These are phyloP conservation scores for Alisma plantagoaquatica DNA, from an alignment of 106 monocot genomes.

Conservation along the genomic window DNA sequence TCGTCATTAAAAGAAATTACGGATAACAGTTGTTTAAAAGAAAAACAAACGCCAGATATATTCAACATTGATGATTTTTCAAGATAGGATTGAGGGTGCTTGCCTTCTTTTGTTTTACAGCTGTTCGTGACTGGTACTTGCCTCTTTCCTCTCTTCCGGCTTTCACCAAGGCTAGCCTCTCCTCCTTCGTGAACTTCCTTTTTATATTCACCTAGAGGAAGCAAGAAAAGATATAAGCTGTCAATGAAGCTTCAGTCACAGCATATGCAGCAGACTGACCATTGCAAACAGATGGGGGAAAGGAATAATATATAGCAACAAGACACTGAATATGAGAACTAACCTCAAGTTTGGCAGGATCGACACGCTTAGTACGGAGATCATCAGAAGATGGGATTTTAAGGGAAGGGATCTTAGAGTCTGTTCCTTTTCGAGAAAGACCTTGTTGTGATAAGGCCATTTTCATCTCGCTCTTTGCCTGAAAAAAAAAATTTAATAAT, in stretches of 20 bases:
- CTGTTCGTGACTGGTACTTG: slow-evolving; percentile 49
- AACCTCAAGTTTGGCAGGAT: slow-evolving; percentile 85
- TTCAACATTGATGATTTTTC: too few relatives aligned
- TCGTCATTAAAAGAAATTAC: too few relatives aligned
- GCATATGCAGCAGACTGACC: too few relatives aligned
- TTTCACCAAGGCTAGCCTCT: slow-evolving; percentile 57
- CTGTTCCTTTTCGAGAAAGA: slow-evolving; percentile 29
- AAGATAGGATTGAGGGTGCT: too few relatives aligned
- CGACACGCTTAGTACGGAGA: slow-evolving; percentile 62
- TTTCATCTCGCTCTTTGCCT: slow-evolving; percentile 74
- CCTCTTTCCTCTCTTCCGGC: slow-evolving; percentile 90
- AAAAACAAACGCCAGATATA: too few relatives aligned
- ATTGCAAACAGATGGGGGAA: too few relatives aligned
- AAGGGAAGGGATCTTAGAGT: slow-evolving; percentile 25
- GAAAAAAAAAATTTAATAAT: too few relatives aligned
- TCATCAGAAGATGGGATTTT: slow-evolving; percentile 71
- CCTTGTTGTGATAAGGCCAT: slow-evolving; percentile 61
- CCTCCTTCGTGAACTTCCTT: slow-evolving; percentile 72
- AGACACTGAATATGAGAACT: slow-evolving; percentile 5
- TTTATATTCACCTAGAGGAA: slow-evolving; percentile 52
- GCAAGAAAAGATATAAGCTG: too few relatives aligned
- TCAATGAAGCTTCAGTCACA: too few relatives aligned
- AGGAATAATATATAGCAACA: too few relatives aligned
- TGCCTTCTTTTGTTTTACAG: slow-evolving; percentile 93
- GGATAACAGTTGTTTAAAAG: too few relatives aligned